These are phyloP conservation scores for Cylindrotheca closterium DNA, from an alignment of 108 stramenopile species.

Conservation along the genomic window DNA sequence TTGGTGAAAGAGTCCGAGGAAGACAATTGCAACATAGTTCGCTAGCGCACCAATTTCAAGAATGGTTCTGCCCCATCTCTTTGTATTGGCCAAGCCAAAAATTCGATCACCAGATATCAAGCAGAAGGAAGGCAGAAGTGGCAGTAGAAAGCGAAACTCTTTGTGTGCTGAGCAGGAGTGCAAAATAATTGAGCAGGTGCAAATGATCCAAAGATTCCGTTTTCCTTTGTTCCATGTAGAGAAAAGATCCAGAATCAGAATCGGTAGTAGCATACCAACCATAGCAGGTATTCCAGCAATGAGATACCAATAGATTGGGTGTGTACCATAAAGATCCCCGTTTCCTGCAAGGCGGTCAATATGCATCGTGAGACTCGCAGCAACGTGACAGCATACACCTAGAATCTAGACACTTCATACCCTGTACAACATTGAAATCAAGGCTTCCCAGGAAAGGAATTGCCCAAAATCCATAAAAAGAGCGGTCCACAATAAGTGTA, in stretches of 20 bases:
- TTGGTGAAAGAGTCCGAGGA: constrained; percentile 71
- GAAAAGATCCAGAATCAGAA: constrained; percentile 47
- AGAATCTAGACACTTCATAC: constrained; percentile 14
- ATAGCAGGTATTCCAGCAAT: constrained; percentile 76
- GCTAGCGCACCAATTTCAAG: constrained; percentile 13
- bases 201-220: constrained; percentile 49
- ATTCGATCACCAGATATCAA: constrained; percentile 60
- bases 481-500: constrained; percentile 63
- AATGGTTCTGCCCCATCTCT: neutral
- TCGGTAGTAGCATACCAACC: constrained; percentile 58
- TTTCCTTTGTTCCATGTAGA: constrained; percentile 13
- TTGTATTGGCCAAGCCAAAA: neutral
- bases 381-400: no score
- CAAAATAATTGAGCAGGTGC: constrained; percentile 47
- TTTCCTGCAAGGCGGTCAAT: constrained; percentile 31
- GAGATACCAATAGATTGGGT: constrained; percentile 85
- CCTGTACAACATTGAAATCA: constrained; percentile 83
- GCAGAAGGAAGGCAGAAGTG: constrained; percentile 84
- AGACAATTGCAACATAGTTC: constrained; percentile 49
- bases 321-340: constrained; percentile 81
- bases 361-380: no score
- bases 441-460: constrained; percentile 80
- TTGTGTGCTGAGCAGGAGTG: constrained; percentile 93
- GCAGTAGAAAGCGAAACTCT: constrained; percentile 93
- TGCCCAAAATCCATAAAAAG: constrained; percentile 82